phyloP scores from a whole-genome alignment of 176 grass and related monocot genomes.

The Zea luxurians region DNA sequence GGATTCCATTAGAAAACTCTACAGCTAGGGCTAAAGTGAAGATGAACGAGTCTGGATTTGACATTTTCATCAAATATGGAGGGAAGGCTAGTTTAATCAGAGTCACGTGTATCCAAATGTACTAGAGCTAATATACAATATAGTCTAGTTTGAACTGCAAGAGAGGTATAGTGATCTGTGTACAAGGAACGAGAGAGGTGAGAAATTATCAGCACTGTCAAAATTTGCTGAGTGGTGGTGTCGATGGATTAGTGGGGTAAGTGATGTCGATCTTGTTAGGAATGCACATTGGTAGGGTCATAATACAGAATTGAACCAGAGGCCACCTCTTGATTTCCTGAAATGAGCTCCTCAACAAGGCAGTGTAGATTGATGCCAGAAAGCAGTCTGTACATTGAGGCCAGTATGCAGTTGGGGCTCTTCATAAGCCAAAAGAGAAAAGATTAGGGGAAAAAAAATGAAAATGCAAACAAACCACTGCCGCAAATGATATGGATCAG shows the following conservation, averaged over 20 bases:
- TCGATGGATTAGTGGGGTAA: not conserved
- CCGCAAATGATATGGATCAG: not conserved
- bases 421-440: not conserved
- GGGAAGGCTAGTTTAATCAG: not conserved
- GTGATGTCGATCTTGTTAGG: not conserved
- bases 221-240: not conserved
- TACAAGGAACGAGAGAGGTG: not conserved
- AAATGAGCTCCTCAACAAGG: not conserved
- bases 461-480: not conserved
- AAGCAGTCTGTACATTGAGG: too few relatives aligned
- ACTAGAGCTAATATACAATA: conserved; percentile 2
- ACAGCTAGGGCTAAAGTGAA: conserved; percentile 22
- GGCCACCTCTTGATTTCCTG: not conserved
- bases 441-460: not conserved
- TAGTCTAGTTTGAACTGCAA: not conserved
- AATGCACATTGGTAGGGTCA: not conserved
- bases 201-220: not conserved
- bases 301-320: not conserved
- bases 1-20: conserved; percentile 32
- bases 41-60: not conserved
- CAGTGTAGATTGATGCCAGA: not conserved
- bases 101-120: not conserved
- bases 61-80: not conserved
- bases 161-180: not conserved
- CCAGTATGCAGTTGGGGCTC: not conserved